Base-by-base conservation (phyloP, 352 stramenopile genomes). In the Phytophthora lateralis region DNA sequence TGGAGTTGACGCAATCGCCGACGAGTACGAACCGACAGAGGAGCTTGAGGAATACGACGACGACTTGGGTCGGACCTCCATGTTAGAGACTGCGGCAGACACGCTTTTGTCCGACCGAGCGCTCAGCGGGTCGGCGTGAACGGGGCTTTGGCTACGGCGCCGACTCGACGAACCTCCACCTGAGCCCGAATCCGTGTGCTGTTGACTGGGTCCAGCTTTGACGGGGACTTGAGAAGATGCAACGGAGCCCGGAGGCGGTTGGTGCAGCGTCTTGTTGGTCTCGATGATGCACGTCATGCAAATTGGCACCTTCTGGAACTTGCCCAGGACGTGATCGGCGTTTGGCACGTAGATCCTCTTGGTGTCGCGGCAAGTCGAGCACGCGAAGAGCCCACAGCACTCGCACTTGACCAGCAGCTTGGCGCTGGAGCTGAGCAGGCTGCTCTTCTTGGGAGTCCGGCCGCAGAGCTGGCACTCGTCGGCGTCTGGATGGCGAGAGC, bases 331-430 rank as follows among this genome's bases (percentile, higher is more conserved):
- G 24, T 61, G 60, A 15, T 82, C 70, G 3, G 52, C 4, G 52
- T 76, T 73, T 3, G 60, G 60, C 27, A 82, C 52, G 52, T 83
- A 89, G 37, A 89, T 71, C 34, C 58, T 64, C 61, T 82, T 84
- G 46, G 69, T 43, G 8, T 65, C 61, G 7, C 78, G 71, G 43
- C 79, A 89, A 2, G 66, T 78, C 18, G 73, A 59, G 47, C 79
- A 89, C 24, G 78, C 65, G 26, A 80, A 76, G n/a, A 81, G 49
- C 0, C 72, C 76, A 27, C 79, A 89, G 17, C 76, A 67, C 29
- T 73, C 60, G 49, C 79, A 89, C 39, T 83, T 68, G 24, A 60
- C 51, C 43, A 83, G 71, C 20, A 78, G 57, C 46, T 78, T 78
- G 24, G 68, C 66, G 18, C 53, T 57, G 63, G 55, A 55, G 59